phyloP scores from a whole-genome alignment of 208 protist genomes.

The Leishmania martiniquensis region DNA sequence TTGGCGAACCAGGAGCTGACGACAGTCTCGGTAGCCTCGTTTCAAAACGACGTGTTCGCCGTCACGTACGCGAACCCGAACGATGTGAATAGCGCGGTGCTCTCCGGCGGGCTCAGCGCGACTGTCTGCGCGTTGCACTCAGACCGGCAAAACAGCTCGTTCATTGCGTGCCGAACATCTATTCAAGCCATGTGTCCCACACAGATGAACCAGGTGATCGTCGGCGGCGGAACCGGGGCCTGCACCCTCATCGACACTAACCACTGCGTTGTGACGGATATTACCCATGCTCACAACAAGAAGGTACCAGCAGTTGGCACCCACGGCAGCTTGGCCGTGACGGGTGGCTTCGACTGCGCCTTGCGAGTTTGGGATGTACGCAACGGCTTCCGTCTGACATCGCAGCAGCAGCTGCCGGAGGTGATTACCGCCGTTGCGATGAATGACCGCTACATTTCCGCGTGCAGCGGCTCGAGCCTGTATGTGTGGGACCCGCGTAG shows the following conservation, averaged over 20 bases:
- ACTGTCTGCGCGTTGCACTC: conserved; percentile 90
- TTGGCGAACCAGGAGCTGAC: conserved; percentile 74
- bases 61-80: conserved; percentile 78
- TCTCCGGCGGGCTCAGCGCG: conserved; percentile 85
- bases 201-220: conserved; percentile 65
- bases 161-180: conserved; percentile 82
- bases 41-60: conserved; percentile 90
- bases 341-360: conserved; percentile 84
- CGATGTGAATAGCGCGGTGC: conserved; percentile 77
- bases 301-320: conserved; percentile 88
- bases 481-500: conserved; percentile 86
- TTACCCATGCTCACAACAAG: conserved; percentile 70
- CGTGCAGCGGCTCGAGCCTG: conserved; percentile 82
- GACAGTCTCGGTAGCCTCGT: conserved; percentile 82
- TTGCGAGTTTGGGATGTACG: conserved; percentile 85
- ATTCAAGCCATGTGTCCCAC: conserved; percentile 87
- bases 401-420: conserved; percentile 58
- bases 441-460: conserved; percentile 65
- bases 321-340: conserved; percentile 63
- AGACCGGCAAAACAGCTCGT: conserved; percentile 84
- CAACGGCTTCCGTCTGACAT: conserved; percentile 63
- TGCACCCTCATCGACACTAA: conserved; percentile 81
- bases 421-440: conserved; percentile 84
- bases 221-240: conserved; percentile 80
- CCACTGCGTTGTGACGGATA: conserved; percentile 65